Base-by-base conservation (phyloP, 768 basidiomycete genomes). In the Tephrocybe sp. region DNA sequence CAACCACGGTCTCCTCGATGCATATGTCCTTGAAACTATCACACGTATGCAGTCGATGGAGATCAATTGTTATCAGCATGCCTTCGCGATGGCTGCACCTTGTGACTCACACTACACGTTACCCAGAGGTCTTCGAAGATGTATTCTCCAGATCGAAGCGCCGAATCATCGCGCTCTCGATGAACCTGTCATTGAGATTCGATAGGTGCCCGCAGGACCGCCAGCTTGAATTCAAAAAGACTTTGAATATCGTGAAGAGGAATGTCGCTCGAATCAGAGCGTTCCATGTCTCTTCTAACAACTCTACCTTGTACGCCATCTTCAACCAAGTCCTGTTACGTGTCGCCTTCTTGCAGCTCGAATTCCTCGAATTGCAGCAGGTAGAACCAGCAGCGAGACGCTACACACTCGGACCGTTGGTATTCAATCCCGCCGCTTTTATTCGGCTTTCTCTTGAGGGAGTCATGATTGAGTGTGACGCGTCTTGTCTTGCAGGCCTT, bases 131-230 rank as follows among this genome's bases (percentile, higher is more conserved):
- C 37, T 38, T 52, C 19, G 27, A 36, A 16, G 47, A 40, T 9
- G 16, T 56, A 8, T 9, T 56, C 3, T 49, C 47, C 19, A 40
- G 55, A 40, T 56, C 55, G 19, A 47, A 35, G 13, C 28, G 32
- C 15, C 37, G 30, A 16, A 15, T 21, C 15, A 25, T 49, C 28
- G 15, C 31, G 9, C 35, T 56, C 5, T 15, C 18, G 12, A 46
- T 56, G 15, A 32, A 12, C 25, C 34, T 56, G 1, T 47, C 51
- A 7, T 28, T 49, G 9, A 13, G 42, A 21, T 26, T 56, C 34
- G 47, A 52, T 16, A 15, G 16, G 2, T 35, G 24, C 2, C 21
- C 47, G 5, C 4, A 25, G 3, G 39, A 32, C 11, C 28, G 34
- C 5, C 32, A 48, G 16, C 12, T 18, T 5, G 40, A 50, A 6